A percentile compares a stretch with the other conserved stretches of the same genome.
Conservation (phyloP, 2,329 filamentous ascomycete genomes). For the Pseudonectria foliicola region DNA sequence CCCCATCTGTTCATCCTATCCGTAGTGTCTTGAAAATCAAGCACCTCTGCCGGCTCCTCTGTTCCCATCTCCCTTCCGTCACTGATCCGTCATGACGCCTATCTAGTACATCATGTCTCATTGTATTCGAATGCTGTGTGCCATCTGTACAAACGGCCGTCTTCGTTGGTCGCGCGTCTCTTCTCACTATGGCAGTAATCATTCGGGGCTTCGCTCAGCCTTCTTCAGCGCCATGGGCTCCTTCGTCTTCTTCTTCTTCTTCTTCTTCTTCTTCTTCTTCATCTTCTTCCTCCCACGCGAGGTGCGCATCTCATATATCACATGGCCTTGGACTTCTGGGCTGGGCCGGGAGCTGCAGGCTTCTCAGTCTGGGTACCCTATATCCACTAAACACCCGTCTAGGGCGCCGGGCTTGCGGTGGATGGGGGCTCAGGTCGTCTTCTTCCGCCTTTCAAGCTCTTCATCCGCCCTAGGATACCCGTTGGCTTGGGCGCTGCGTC, state of each 20-base stretch:
- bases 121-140: slow-evolving; percentile 6
- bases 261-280: too few relatives aligned
- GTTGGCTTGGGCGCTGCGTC: slow-evolving; percentile 40
- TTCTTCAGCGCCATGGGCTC: too few relatives aligned
- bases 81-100: neutral
- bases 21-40: too few relatives aligned
- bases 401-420: slow-evolving; percentile 29
- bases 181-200: slow-evolving; percentile 6
- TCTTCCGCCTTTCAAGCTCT: slow-evolving; percentile 69
- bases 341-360: neutral
- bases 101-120: slow-evolving; percentile 2
- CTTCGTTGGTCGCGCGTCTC: slow-evolving; percentile 2
- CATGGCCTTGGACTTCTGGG: too few relatives aligned
- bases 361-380: slow-evolving; percentile 14
- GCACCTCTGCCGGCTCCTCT: neutral
- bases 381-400: slow-evolving; percentile 34
- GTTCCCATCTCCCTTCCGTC: slow-evolving; percentile 1
- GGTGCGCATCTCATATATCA: too few relatives aligned
- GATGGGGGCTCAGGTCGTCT: slow-evolving; percentile 30
- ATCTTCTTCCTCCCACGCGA: slow-evolving; percentile 8
- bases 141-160: too few relatives aligned
- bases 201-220: slow-evolving; percentile 1
- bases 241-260: too few relatives aligned
- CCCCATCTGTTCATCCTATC: too few relatives aligned
- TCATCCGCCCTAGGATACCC: slow-evolving; percentile 71